Conservation (phyloP, 345 rosid genomes). For the Populus tremula region DNA sequence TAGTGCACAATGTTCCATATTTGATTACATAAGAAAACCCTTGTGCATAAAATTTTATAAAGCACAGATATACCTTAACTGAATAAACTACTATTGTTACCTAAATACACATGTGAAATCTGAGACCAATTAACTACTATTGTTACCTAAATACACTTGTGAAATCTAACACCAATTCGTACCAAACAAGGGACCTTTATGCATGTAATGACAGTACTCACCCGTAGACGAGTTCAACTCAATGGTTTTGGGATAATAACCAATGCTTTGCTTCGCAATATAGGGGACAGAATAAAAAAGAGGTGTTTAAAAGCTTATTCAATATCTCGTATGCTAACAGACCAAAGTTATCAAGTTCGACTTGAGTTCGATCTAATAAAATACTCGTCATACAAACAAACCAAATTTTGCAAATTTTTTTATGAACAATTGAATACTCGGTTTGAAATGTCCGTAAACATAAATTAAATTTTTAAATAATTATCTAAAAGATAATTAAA, state of each 20-base stretch:
- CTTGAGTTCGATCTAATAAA: not conserved
- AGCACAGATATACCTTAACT: not conserved
- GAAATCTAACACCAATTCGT: no score
- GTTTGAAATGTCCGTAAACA: not conserved
- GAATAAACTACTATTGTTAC: not conserved
- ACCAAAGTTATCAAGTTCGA: not conserved
- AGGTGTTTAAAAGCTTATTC: not conserved
- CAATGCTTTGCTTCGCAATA: not conserved
- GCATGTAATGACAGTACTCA: not conserved
- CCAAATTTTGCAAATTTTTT: not conserved
- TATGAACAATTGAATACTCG: not conserved
- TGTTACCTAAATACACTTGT: not conserved
- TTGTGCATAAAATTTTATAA: not conserved
- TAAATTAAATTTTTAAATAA: not conserved
- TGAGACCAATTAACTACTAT: no score
- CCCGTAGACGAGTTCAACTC: not conserved
- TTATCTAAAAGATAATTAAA: not conserved
- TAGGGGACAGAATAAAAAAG: not conserved
- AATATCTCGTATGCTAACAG: not conserved
- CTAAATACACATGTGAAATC: not conserved
- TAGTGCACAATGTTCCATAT: not conserved
- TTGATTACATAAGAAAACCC: not conserved
- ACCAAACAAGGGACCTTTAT: no score
- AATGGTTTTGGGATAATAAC: not conserved
- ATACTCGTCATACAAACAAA: not conserved